Conservation (phyloP, 305 asterid genomes). For the Solanum hybrid region DNA sequence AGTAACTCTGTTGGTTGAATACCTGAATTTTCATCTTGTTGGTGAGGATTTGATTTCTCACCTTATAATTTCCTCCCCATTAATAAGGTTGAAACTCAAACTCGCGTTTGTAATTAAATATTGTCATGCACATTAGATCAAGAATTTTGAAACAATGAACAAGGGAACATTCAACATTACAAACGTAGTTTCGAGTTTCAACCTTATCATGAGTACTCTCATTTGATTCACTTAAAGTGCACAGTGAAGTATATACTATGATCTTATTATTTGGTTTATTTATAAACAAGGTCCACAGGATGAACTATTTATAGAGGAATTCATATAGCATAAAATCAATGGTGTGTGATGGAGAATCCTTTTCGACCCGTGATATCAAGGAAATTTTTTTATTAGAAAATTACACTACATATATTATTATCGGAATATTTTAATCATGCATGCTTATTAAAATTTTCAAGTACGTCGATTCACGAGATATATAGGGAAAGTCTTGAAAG, state of each 20-base stretch:
- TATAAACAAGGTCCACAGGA: background rate
- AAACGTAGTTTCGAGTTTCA: background rate
- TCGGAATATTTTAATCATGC: fast-evolving
- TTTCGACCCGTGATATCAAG: background rate
- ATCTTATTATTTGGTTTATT: background rate
- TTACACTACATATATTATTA: too few relatives aligned
- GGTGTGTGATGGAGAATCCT: background rate
- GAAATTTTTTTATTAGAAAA: fast-evolving
- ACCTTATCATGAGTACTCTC: background rate
- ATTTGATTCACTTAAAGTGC: background rate
- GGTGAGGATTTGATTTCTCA: background rate
- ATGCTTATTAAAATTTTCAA: background rate
- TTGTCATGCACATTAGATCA: background rate
- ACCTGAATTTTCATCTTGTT: too few relatives aligned
- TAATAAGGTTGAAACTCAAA: background rate
- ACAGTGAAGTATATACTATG: background rate
- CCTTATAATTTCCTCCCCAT: background rate
- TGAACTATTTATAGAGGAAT: background rate
- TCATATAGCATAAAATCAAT: background rate
- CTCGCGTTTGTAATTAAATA: background rate
- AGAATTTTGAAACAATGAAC: background rate
- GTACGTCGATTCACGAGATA: background rate
- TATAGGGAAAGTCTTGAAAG: background rate
- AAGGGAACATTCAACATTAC: too few relatives aligned
- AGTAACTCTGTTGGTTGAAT: background rate